Base-by-base conservation (phyloP, 805 yeast species). In the Pichia cephalocereana region DNA sequence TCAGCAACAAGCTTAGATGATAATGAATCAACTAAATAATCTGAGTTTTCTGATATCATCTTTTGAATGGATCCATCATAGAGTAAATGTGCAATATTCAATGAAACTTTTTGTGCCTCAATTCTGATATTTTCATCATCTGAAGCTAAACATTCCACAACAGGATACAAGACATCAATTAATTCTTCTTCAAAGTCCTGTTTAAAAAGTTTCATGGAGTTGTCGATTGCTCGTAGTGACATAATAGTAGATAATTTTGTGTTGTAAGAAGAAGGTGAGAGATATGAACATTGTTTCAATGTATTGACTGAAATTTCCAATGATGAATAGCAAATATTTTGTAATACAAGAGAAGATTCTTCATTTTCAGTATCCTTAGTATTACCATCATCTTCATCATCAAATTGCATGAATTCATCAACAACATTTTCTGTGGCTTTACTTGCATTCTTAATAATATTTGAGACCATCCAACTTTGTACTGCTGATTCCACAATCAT, bases 21-120 rank as follows among this genome's bases (percentile, higher is more conserved):
- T n/a, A 89, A 68, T 0, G 88, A 68, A 60, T 93, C 97, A 15
- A 89, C 68, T 18, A 91, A 64, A 59, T 90, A 90, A 57, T 91
- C 96, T 48, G 80, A 73, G 60, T 89, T 91, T 27, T 78, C 79
- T 37, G 72, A 57, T 2, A 93, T 70, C 50, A 91, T 59, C 3
- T 64, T 63, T 34, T 68, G 68, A 2, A 90, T 63, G 0, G 87
- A 78, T 0, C 83, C 83, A 34, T 68, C 57, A 51, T 82, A 83
- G 12, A 80, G 66, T 6, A 69, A 61, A 10, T 63, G 54, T 0
- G 86, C 76, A 6, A 90, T 66, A 3, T 76, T 67, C 18, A 67
- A 49, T 4, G 79, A 66, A 1, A 87, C 77, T 1, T 59, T 52
- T 53, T 77, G 76, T 37, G 96, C 77, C 57, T 70, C 74, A 49